Evolutionary conservation across 2,329 filamentous ascomycete genomes (phyloP).

Genomic region (Fusarium nygamai): DNA sequence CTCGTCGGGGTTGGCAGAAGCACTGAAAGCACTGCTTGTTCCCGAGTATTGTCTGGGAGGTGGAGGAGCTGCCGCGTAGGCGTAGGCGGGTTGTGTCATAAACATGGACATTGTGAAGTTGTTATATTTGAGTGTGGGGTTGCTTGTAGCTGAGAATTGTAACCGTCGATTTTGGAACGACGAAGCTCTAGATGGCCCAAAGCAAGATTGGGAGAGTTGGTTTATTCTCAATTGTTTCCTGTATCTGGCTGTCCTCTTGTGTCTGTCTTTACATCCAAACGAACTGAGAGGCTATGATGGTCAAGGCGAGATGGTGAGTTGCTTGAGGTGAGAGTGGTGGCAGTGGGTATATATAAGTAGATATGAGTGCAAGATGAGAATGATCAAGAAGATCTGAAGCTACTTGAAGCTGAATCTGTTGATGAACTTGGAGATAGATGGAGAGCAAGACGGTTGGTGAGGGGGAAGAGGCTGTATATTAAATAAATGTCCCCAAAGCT

Average conservation of each 20-base stretch:
- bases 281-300: slow-evolving; percentile 20
- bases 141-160: slow-evolving; percentile 14
- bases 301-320: slow-evolving; percentile 7
- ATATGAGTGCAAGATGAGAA: slow-evolving; percentile 10
- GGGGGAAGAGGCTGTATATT: slow-evolving; percentile 47
- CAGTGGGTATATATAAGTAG: slow-evolving; percentile 14
- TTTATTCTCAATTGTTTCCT: slow-evolving; percentile 20
- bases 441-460: slow-evolving; percentile 34
- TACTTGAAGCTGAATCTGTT: slow-evolving; percentile 24
- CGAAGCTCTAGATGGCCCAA: slow-evolving; percentile 28
- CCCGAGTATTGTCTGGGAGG: slow-evolving; percentile 74
- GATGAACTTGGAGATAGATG: slow-evolving; percentile 38
- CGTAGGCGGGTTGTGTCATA: slow-evolving; percentile 49
- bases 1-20: slow-evolving; percentile 93
- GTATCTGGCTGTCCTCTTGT: slow-evolving; percentile 24
- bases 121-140: slow-evolving; percentile 14
- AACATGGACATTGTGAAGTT: slow-evolving; percentile 49
- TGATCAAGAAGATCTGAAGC: slow-evolving; percentile 31
- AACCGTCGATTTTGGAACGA: slow-evolving; percentile 22
- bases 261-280: slow-evolving; percentile 29
- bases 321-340: slow-evolving; percentile 18
- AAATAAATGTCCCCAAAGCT: slow-evolving; percentile 47
- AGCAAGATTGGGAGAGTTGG: slow-evolving; percentile 10
- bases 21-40: slow-evolving; percentile 94
- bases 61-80: slow-evolving; percentile 45